A percentile compares a stretch with the other conserved stretches of the same genome.
phyloP scores from a whole-genome alignment of 2,329 filamentous ascomycete species.

The Ascosphaera apis region DNA sequence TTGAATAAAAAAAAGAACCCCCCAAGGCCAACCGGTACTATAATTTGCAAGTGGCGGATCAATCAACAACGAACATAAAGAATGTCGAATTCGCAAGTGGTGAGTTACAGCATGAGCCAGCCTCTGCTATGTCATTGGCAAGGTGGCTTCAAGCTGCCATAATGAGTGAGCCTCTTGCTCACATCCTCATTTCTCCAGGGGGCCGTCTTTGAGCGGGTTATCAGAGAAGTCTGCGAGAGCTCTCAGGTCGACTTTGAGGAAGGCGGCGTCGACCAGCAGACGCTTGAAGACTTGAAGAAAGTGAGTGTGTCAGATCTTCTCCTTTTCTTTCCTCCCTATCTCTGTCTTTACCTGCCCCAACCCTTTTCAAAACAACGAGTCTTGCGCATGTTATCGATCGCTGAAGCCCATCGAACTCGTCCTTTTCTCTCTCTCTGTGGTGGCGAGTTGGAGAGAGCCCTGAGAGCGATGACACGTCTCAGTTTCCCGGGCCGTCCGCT shows the following conservation, averaged over 20 bases:
- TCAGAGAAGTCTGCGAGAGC: conserved; percentile 74
- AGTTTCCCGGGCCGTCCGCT: no score
- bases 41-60: no score
- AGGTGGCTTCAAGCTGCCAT: no score
- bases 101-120: conserved; percentile 20
- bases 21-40: no score
- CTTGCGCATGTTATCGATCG: no score
- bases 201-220: conserved; percentile 68
- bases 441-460: no score
- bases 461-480: no score
- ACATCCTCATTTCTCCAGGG: conserved; percentile 28
- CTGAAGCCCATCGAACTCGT: no score
- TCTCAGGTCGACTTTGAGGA: conserved; percentile 95
- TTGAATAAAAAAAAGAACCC: no score
- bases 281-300: conserved; percentile 66
- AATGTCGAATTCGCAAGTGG: conserved; percentile 27
- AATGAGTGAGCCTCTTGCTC: background rate
- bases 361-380: background rate
- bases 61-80: no score
- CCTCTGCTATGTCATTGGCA: no score
- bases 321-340: conserved; percentile 2
- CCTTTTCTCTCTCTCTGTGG: background rate
- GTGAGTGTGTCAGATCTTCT: conserved; percentile 32
- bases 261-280: conserved; percentile 69
- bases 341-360: conserved; percentile 2